Base-by-base conservation (phyloP, 176 grass and related monocot species). In the Dendrocalamus sinicus region DNA sequence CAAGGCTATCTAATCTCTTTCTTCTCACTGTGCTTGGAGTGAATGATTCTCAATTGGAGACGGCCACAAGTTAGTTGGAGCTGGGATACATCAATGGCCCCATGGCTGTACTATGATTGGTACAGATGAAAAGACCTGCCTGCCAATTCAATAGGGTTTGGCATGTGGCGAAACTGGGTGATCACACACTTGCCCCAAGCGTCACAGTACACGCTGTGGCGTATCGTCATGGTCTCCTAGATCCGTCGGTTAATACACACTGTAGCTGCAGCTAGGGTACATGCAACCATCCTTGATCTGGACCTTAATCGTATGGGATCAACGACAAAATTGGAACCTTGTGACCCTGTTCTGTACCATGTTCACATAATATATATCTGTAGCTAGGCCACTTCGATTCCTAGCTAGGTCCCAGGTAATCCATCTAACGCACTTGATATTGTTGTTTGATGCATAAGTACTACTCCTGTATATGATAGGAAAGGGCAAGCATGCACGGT, bases 91-190 rank as follows among this genome's bases (percentile, higher is more conserved):
- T 74, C 70, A 24, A 57, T 2, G 77, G 50, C 23, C 78, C 70
- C 61, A 23, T 16, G 78, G 24, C 0, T 68, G 86, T 87, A 87
- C 71, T 61, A 68, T 24, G 85, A 87, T 68, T 41, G 70, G 7
- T 87, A 81, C 70, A 8, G 12, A 2, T 35, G 85, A 74, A 81
- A 81, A 37, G 86, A 87, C 78, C 71, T 87, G 71, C 73, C 60
- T 67, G 81, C 70, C 45, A 12, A 64, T 28, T 57, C 45, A 12
- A 64, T 28, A 11, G 32, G 47, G 11, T 61, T 57, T 51, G 8
- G 5, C 77, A 80, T 53, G 45, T 52, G 76, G 30, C 32, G 48
- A 62, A 80, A 86, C 52, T 41, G 8, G 41, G 40, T n/a, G 63
- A 39, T 47, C 52, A 30, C 28, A 30, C 28, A 30, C 28, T 1